Evolutionary conservation across 176 grass and related monocot species (phyloP).

Genomic region (Otatea glauca): DNA sequence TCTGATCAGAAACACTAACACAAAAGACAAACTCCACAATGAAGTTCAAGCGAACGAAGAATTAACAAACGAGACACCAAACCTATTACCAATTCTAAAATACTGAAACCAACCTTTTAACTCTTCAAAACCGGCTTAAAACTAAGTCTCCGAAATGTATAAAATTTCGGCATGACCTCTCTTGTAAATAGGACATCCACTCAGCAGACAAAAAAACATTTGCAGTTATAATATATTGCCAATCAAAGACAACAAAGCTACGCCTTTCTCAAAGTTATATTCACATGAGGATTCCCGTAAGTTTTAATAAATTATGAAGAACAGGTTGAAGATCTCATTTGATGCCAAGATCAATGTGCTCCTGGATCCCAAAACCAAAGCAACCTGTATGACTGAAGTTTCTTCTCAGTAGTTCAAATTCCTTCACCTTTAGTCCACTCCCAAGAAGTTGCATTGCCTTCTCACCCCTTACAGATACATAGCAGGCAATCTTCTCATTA

Average conservation of each 20-base stretch:
- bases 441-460: slow-evolving; percentile 65
- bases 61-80: too few relatives aligned
- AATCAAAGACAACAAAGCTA: not conserved
- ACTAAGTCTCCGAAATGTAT: too few relatives aligned
- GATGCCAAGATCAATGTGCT: slow-evolving; percentile 62
- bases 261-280: not conserved
- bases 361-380: slow-evolving; percentile 61
- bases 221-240: too few relatives aligned
- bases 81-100: too few relatives aligned
- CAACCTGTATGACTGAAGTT: slow-evolving; percentile 58
- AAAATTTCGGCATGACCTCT: too few relatives aligned
- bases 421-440: slow-evolving; percentile 62
- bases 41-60: too few relatives aligned
- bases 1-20: too few relatives aligned
- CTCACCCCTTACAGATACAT: slow-evolving; percentile 55
- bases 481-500: slow-evolving; percentile 61
- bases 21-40: too few relatives aligned
- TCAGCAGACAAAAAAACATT: too few relatives aligned
- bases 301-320: not conserved
- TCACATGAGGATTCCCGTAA: not conserved
- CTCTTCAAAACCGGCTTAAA: too few relatives aligned
- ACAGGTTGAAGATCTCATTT: slow-evolving; percentile 21
- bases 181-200: too few relatives aligned
- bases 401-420: slow-evolving; percentile 57
- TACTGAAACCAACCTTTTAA: too few relatives aligned